These are phyloP conservation scores for Sordariomycetes sp. DNA, from an alignment of 2,329 filamentous ascomycete species.

Conservation along the genomic window DNA sequence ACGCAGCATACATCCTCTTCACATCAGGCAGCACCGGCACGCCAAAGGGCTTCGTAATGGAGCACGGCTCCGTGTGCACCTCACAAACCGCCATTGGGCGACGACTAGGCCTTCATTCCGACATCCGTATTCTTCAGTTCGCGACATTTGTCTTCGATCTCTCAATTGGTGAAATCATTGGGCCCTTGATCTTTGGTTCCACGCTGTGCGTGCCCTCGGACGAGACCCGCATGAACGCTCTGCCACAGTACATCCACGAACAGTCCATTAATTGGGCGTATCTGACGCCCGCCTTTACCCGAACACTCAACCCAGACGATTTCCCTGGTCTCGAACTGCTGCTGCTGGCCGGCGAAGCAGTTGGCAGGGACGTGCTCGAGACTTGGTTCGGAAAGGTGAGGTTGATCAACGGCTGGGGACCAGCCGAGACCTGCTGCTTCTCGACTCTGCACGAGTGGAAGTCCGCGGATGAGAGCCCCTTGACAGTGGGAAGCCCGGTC, in stretches of 20 bases:
- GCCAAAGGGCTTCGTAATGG: slow-evolving; percentile 8
- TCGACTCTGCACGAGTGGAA: background rate
- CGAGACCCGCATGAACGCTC: slow-evolving; percentile 5
- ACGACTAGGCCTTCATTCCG: background rate
- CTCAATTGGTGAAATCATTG: slow-evolving; percentile 3
- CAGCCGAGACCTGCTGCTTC: slow-evolving; percentile 8
- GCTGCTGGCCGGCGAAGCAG: slow-evolving; percentile 8
- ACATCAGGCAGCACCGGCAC: slow-evolving; percentile 8
- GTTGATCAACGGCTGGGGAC: slow-evolving; percentile 9
- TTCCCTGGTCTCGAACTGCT: slow-evolving; percentile 2
- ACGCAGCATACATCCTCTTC: slow-evolving; percentile 8
- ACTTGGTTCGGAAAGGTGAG: slow-evolving; percentile 9
- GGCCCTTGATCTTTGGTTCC: slow-evolving; percentile 16
- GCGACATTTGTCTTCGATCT: slow-evolving; percentile 4
- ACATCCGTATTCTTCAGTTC: slow-evolving; percentile 1
- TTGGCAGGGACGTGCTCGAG: slow-evolving; percentile 6
- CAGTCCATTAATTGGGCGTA: slow-evolving; percentile 1
- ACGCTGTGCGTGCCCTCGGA: slow-evolving; percentile 29
- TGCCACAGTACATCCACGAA: background rate
- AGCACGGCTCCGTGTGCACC: slow-evolving; percentile 4
- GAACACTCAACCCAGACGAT: background rate
- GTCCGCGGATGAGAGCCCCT: background rate
- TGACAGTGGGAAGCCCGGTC: background rate
- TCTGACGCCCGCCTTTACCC: slow-evolving; percentile 1
- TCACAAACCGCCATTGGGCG: background rate